Evolutionary conservation across 306 rosid genomes (phyloP), one percentile per base, ranked within the genome.

Genomic region (Castanea sativa): DNA sequence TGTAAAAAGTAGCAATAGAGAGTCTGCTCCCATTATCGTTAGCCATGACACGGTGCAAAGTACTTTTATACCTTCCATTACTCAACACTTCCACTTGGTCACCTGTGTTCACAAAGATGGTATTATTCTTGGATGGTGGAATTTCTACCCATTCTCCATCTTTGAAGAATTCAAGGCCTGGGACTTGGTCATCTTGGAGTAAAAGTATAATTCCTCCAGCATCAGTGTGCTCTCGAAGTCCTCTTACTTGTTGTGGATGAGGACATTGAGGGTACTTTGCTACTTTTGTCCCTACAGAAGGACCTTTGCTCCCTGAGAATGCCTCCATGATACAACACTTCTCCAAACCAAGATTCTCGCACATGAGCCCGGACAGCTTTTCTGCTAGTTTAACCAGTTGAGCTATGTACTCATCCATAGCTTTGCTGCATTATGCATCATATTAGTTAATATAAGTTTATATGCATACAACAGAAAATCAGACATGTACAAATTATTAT

Each of bases 151-250:
- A 94, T 20, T 81, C 78, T 2, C 92, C 96, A 73, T 92, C 93
- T 73, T 88, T 89, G 79, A 76, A 84, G 88, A 94, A 94, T 72
- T 87, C 91, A 1, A 90, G 87, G 8, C 98, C 98, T 0, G 97
- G 97, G 3, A 94, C 91, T 79, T 85, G 77, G 77, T 94, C 97
- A 78, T 94, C 98, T 82, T 94, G 98, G 15, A 94, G 97, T 68
- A 94, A 60, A n/a, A 94, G 86, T 51, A 94, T 92, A 68, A 94
- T 94, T 12, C 98, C 98, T 69, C 98, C 98, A 3, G 97, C 98
- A 80, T 94, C 98, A 13, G 97, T 92, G 87, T 92, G 97, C 78
- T 92, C 98, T 61, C 98, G 83, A 1, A 94, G 91, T 23, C 98
- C 98, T 82, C 93, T 88, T 45, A 94, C 97, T 2, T 71, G 56